Evolutionary conservation across 768 basidiomycete species (phyloP).

Genomic region (Suillus hirtellus): DNA sequence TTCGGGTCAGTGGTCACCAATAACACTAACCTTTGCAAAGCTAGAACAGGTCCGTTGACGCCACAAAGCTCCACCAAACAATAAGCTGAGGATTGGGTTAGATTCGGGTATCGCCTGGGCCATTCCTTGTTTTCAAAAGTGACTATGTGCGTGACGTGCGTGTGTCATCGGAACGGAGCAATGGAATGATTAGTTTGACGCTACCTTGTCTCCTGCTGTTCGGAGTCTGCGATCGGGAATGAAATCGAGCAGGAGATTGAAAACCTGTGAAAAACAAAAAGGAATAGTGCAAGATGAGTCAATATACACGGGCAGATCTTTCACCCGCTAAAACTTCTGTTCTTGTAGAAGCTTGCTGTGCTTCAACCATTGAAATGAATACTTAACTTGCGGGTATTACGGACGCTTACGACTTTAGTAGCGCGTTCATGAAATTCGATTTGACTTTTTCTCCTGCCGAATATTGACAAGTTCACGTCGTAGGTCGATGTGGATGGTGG

Average conservation of each 20-base stretch:
- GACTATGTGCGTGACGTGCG: background rate
- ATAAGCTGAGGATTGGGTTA: background rate
- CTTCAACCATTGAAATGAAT: too few relatives aligned
- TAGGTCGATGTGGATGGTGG: too few relatives aligned
- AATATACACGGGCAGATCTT: too few relatives aligned
- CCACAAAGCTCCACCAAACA: background rate
- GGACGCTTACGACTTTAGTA: too few relatives aligned
- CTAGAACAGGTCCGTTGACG: background rate
- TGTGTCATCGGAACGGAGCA: background rate
- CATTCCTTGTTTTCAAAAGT: background rate
- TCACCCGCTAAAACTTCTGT: too few relatives aligned
- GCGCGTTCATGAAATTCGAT: too few relatives aligned
- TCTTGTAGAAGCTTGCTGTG: too few relatives aligned
- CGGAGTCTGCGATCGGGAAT: background rate
- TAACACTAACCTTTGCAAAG: too few relatives aligned
- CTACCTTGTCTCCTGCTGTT: background rate
- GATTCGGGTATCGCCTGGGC: background rate
- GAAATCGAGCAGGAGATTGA: background rate
- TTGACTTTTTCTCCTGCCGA: too few relatives aligned
- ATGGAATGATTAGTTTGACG: background rate
- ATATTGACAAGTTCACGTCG: too few relatives aligned
- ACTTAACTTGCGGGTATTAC: too few relatives aligned
- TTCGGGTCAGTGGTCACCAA: background rate
- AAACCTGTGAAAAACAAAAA: background rate
- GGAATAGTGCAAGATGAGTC: background rate